Evolutionary conservation across 176 grass and related monocot genomes (phyloP).

Genomic region (Triticum timopheevii): DNA sequence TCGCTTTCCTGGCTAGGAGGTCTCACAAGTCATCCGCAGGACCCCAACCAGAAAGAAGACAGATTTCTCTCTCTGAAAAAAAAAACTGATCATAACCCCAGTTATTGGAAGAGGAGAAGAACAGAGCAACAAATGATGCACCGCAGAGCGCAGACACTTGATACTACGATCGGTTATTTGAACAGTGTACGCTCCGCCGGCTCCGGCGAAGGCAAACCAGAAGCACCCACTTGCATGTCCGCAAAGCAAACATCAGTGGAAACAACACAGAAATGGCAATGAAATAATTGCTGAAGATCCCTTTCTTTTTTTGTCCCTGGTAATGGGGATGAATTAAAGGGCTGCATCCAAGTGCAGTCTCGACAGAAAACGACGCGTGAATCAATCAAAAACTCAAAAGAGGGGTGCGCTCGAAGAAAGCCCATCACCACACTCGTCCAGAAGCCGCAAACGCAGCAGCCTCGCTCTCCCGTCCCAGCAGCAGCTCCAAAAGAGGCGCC

Average conservation of each 20-base stretch:
- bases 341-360: slow-evolving; percentile 5
- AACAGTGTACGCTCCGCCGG: too few relatives aligned
- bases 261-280: background rate
- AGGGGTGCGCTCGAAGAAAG: slow-evolving; percentile 43
- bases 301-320: background rate
- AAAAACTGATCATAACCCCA: too few relatives aligned
- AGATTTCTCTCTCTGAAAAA: too few relatives aligned
- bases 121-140: too few relatives aligned
- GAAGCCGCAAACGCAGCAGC: slow-evolving; percentile 1
- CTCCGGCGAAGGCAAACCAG: too few relatives aligned
- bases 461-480: background rate
- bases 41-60: too few relatives aligned
- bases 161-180: too few relatives aligned
- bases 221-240: too few relatives aligned
- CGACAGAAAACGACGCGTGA: background rate
- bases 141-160: too few relatives aligned
- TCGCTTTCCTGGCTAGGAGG: too few relatives aligned
- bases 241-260: too few relatives aligned
- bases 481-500: slow-evolving; percentile 25
- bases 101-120: background rate
- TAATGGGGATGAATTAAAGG: background rate
- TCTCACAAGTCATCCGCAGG: too few relatives aligned
- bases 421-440: slow-evolving; percentile 43
- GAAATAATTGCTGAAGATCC: background rate
- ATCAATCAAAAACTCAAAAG: background rate